Evolutionary conservation across 1,284 basidiomycete species (phyloP), one percentile per base, ranked within the genome.

Genomic region (Austroboletus novae-zelandiae): DNA sequence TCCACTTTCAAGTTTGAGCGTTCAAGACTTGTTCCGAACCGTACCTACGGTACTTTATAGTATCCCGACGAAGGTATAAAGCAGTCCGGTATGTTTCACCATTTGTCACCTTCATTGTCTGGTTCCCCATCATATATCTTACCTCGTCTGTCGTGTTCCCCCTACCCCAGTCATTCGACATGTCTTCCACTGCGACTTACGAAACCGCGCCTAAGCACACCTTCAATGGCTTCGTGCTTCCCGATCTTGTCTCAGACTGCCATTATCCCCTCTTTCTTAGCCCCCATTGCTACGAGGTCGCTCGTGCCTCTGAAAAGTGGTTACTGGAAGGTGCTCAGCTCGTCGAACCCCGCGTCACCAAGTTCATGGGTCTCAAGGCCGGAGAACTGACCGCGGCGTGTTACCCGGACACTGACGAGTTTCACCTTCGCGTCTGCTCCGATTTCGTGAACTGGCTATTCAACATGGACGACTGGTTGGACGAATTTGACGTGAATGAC

Each of bases 301-400:
- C 81, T 1, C 67, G 72, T 45, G 71, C 80, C 44, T 83, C 84
- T 4, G 78, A 83, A 41, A 55, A 70, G 35, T 87, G 85, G 85
- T 69, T 87, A 9, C 71, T 79, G 54, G 57, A 60, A 27, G 73
- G 73, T 32, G 78, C 77, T 47, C 75, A 75, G n/a, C 75, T 85
- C 53, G 74, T 74, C 20, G 65, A 75, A 37, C 77, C 78, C 54
- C 75, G 75, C 48, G 69, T 76, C 45, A 66, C 68, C 35, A 79
- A 77, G 7, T 71, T 86, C 44, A 73, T 75, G 55, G 80, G 80
- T 17, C 71, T 86, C 40, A 78, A 82, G 56, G 83, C 82, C 15
- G 85, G 85, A 45, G 78, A 83, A 58, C 78, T 88, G 54, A 80
- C 84, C 18, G 81, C 83, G 2, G 77, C 73, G 61, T 84, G 81